Evolutionary conservation across 177 flowering plant species (phyloP), one percentile per base, ranked within the genome.

Genomic region (Telopea speciosissima): DNA sequence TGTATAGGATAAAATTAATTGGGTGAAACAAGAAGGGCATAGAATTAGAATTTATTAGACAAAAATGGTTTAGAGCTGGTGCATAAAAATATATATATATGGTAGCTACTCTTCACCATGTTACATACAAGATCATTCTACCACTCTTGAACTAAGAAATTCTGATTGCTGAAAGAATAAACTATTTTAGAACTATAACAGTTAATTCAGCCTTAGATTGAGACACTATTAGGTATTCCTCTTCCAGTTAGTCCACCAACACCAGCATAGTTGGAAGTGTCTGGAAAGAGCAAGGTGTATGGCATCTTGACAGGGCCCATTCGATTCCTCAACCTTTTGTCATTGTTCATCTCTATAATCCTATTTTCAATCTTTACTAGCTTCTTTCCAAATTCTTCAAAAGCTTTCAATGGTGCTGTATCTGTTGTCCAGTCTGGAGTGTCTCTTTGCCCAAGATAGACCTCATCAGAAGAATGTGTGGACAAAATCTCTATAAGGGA

Each of bases 141-240:
- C 40, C 40, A 5, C 40, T 33, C 40, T 33, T 33, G 40, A 33
- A 33, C 3, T 31, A 31, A 31, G 33, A 31, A 31, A 5, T 31
- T 33, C 40, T 33, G 6, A 33, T 36, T 36, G 40, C 40, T 36
- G 5, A 36, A 36, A 36, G 8, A 36, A 5, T 36, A 3, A 5
- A 36, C 9, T 36, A 36, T 8, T 36, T 36, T 36, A 8, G 40
- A 36, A 36, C 31, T 28, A 28, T 4, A 44, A 44, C 49, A 44
- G 49, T 9, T 13, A 44, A 44, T 44, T 44, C 14, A 44, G 49
- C 16, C 19, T 49, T 16, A 49, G 54, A 49, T 49, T 49, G 54
- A 49, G 17, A 76, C 71, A 42, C 81, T 78, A 26, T 81, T 81
- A 22, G 83, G 83, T 24, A 81, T 81, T 62, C 83, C 83, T 66